Base-by-base conservation (phyloP, 352 stramenopile species). In the Phytophthora brassicae region DNA sequence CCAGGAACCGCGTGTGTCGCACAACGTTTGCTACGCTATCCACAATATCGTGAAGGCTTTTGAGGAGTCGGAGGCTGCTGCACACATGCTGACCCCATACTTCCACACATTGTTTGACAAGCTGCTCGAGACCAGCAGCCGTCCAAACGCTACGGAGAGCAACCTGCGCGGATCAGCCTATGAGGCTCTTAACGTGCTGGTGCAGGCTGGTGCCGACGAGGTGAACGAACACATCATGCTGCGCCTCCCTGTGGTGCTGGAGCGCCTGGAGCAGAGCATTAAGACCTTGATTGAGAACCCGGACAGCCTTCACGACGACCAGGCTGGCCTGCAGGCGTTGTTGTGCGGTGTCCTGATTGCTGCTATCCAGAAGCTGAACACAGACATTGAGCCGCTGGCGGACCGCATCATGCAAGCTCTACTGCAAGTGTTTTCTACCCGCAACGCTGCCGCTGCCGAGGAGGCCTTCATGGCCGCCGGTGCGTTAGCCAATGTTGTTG, bases 21-120 rank as follows among this genome's bases (percentile, higher is more conserved):
- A 92, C 60, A 96, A 98, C 64, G 92, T 97, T 47, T 98, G 94
- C 69, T 98, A 97, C 57, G 96, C 95, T 11, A 96, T 99, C 64
- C 94, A 98, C 85, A 98, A 98, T 65, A 89, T 99, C 36, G 95
- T 97, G n/a, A 91, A 95, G 65, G 89, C 92, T 0, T 97, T 98
- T 54, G 84, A 89, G 53, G 86, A 93, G 66, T 88, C 81, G 56
- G 74, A 89, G 64, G 69, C 74, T 29, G 62, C 85, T 50, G 62
- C 81, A 56, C 68, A 97, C 46, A 88, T 99, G 63, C 94, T 96
- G 39, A 86, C 78, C 31, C 97, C 93, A 46, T 98, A 98, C 82
- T 88, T 90, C 53, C 79, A 82, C 23, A 83, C 77, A 24, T 68
- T 99, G 23, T 89, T 99, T 22, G 84, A 98, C 71, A 94, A 96